Evolutionary conservation across 805 yeast genomes (phyloP).

Genomic region (Grigorovia transvaalensis): DNA sequence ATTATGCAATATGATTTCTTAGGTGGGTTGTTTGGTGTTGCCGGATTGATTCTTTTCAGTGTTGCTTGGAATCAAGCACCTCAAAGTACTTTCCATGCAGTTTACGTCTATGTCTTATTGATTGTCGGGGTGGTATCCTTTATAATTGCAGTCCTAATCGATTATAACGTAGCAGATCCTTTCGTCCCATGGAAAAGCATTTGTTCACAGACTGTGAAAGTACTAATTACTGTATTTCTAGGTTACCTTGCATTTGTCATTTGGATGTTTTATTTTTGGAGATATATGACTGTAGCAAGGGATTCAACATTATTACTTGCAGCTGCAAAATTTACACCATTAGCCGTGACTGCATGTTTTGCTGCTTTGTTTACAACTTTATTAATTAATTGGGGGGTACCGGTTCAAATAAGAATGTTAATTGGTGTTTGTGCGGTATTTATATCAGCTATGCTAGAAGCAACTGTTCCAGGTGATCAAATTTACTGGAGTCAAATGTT

Average conservation of each 20-base stretch:
- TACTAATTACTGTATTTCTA: constrained; percentile 29
- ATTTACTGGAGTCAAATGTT: constrained; percentile 46
- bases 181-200: constrained; percentile 34
- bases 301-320: constrained; percentile 34
- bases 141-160: constrained; percentile 25
- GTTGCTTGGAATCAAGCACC: constrained; percentile 64
- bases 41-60: constrained; percentile 46
- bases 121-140: constrained; percentile 39
- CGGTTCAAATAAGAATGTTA: constrained; percentile 4
- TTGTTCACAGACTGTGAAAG: constrained; percentile 1
- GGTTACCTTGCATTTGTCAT: constrained; percentile 41
- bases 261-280: constrained; percentile 49
- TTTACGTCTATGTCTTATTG: constrained; percentile 43
- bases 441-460: constrained; percentile 29
- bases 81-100: constrained; percentile 45
- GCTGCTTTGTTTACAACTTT: constrained; percentile 33
- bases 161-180: constrained; percentile 36
- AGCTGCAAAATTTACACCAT: constrained; percentile 33
- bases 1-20: constrained; percentile 24
- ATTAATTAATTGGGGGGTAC: constrained; percentile 2
- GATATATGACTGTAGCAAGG: constrained; percentile 35
- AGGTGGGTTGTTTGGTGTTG: constrained; percentile 43
- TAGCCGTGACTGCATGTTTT: constrained; percentile 37
- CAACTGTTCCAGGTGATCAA: constrained; percentile 43
- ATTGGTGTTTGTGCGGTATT: constrained; percentile 1